Conservation (phyloP, 495 filamentous ascomycete species). For the Xylaria acuta region DNA sequence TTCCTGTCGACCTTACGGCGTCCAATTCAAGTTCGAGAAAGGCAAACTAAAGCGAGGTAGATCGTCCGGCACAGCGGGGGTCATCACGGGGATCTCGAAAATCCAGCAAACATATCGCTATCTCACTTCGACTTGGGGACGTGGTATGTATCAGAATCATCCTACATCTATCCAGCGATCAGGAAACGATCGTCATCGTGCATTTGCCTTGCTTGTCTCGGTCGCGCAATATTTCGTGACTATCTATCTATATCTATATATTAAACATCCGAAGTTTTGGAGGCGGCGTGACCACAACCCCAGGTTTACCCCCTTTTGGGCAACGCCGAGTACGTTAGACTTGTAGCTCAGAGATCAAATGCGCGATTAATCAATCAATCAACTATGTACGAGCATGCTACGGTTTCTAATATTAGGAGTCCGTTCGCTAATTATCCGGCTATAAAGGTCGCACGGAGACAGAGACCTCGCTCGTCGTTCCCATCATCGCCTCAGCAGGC, state of each 20-base stretch:
- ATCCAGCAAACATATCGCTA: neutral
- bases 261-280: constrained; percentile 3
- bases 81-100: neutral
- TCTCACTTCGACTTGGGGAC: neutral
- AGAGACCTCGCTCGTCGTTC: neutral
- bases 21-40: neutral
- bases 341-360: neutral
- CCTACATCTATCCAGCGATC: neutral
- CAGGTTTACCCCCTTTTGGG: neutral
- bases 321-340: neutral
- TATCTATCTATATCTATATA: neutral
- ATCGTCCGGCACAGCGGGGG: constrained; percentile 1
- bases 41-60: neutral
- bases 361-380: neutral
- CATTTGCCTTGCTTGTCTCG: neutral
- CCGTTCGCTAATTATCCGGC: constrained; percentile 13
- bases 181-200: constrained; percentile 23
- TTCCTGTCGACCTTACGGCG: neutral
- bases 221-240: neutral
- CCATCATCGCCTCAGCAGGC: neutral
- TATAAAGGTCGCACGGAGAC: constrained; percentile 2
- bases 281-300: neutral
- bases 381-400: neutral
- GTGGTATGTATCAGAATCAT: neutral
- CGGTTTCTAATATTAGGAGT: neutral